Percentiles rank a stretch among this genome's conserved stretches.
Conservation (phyloP, 768 basidiomycete genomes). For the Artomyces pyxidatus region DNA sequence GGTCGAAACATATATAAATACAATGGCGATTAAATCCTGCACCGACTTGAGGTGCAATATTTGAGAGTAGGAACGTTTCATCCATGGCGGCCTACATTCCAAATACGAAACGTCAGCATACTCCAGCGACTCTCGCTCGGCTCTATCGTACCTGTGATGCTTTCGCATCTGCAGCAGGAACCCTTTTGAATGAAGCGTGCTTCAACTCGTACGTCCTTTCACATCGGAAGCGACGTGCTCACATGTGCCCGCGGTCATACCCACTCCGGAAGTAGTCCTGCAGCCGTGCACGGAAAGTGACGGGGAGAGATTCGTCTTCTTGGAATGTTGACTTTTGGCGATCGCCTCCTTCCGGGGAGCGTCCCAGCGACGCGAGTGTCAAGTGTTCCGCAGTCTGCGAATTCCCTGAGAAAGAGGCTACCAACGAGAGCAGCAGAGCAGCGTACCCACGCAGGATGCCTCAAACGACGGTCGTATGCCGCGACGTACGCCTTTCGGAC, state of each 20-base stretch:
- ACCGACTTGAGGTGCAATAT: constrained; percentile 98
- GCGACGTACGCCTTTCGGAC: constrained; percentile 79
- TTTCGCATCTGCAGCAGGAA: constrained; percentile 95
- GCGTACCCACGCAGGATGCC: constrained; percentile 90
- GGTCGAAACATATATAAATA: no score
- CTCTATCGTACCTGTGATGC: constrained; percentile 68
- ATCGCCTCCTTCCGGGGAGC: constrained; percentile 46
- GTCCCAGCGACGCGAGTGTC: constrained; percentile 65
- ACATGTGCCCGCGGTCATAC: constrained; percentile 97
- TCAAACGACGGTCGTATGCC: constrained; percentile 81
- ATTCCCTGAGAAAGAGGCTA: neutral
- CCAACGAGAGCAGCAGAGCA: no score
- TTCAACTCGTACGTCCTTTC: no score
- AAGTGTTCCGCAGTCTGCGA: constrained; percentile 90
- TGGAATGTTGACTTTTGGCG: constrained; percentile 69
- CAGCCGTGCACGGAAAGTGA: constrained; percentile 70
- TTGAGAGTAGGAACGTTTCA: constrained; percentile 90
- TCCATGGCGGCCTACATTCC: constrained; percentile 73
- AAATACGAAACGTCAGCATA: neutral
- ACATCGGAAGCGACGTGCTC: constrained; percentile 23
- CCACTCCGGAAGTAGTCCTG: constrained; percentile 90
- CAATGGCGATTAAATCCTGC: constrained; percentile 97
- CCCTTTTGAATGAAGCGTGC: constrained; percentile 37
- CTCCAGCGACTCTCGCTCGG: no score
- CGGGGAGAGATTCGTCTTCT: constrained; percentile 78